A percentile compares a stretch with the other conserved stretches of the same genome.
These are phyloP conservation scores for Cutaneotrichosporon daszewskae DNA, from an alignment of 1,284 basidiomycete species.

Conservation along the genomic window DNA sequence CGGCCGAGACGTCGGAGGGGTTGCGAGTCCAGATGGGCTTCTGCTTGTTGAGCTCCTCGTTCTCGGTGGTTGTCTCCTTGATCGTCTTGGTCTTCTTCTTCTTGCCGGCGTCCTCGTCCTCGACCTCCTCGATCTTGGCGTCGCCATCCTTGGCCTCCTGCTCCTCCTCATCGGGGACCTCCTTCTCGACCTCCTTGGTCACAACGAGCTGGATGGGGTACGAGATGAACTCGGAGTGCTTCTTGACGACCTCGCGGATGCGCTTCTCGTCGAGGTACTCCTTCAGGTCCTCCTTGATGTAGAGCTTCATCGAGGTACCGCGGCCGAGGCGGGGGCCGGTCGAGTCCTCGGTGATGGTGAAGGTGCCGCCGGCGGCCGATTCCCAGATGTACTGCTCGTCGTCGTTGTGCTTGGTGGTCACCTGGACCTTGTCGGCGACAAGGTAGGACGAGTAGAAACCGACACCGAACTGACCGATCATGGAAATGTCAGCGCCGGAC, in stretches of 20 bases:
- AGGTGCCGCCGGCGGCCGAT: constrained; percentile 97
- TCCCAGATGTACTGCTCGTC: constrained; percentile 99
- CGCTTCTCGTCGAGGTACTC: constrained; percentile 99
- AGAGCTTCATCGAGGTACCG: constrained; percentile 91
- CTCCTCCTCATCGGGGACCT: constrained; percentile 70
- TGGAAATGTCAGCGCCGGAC: constrained; percentile 93
- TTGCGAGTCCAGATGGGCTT: constrained; percentile 99
- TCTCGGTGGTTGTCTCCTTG: constrained; percentile 81
- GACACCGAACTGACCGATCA: constrained; percentile 73
- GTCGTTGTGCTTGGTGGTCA: constrained; percentile 99
- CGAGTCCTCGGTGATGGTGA: constrained; percentile 95
- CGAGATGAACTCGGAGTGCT: constrained; percentile 99
- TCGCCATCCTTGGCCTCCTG: constrained; percentile 64
- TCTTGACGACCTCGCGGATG: constrained; percentile 99
- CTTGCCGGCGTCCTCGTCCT: constrained; percentile 64
- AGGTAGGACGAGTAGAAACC: constrained; percentile 99
- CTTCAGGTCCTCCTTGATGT: constrained; percentile 96
- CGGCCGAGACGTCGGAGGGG: constrained; percentile 82
- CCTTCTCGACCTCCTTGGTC: constrained; percentile 99
- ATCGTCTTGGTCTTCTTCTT: constrained; percentile 98
- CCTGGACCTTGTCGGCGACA: constrained; percentile 95
- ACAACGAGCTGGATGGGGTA: constrained; percentile 99
- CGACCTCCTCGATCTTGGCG: constrained; percentile 63
- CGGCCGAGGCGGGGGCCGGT: constrained; percentile 85
- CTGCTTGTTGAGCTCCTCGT: constrained; percentile 99